A percentile compares a stretch with the other conserved stretches of the same genome.
Conservation (phyloP, 345 rosid species). For the Arabidopsis suecica region DNA sequence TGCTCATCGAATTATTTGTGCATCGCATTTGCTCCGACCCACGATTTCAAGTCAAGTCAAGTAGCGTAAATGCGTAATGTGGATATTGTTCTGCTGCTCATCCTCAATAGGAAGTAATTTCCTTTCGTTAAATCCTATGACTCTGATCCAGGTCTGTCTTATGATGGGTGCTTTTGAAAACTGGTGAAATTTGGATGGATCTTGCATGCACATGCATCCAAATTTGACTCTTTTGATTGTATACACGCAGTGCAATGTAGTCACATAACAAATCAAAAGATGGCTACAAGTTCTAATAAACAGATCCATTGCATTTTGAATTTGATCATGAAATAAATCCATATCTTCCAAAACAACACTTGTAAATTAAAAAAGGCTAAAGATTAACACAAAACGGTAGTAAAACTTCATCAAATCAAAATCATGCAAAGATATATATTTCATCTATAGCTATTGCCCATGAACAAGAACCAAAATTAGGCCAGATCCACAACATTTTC, state of each 20-base stretch:
- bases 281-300: neutral
- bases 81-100: too few relatives aligned
- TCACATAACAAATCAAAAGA: neutral
- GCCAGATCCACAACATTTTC: conserved; percentile 33
- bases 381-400: neutral
- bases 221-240: neutral
- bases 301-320: conserved; percentile 1
- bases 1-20: too few relatives aligned
- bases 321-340: conserved; percentile 14
- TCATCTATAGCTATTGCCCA: conserved; percentile 22
- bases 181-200: neutral
- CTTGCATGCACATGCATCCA: neutral
- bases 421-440: conserved; percentile 27
- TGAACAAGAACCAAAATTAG: neutral
- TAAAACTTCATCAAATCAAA: conserved; percentile 17
- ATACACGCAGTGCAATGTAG: neutral
- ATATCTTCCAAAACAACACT: neutral
- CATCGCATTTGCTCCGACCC: too few relatives aligned
- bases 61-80: too few relatives aligned
- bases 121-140: neutral
- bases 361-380: neutral
- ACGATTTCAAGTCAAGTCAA: too few relatives aligned
- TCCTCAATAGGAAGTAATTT: neutral
- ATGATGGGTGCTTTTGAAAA: neutral
- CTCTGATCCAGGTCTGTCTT: neutral